Evolutionary conservation across 2,329 filamentous ascomycete species (phyloP), one percentile per base, ranked within the genome.

Genomic region (Boeremia exigua): DNA sequence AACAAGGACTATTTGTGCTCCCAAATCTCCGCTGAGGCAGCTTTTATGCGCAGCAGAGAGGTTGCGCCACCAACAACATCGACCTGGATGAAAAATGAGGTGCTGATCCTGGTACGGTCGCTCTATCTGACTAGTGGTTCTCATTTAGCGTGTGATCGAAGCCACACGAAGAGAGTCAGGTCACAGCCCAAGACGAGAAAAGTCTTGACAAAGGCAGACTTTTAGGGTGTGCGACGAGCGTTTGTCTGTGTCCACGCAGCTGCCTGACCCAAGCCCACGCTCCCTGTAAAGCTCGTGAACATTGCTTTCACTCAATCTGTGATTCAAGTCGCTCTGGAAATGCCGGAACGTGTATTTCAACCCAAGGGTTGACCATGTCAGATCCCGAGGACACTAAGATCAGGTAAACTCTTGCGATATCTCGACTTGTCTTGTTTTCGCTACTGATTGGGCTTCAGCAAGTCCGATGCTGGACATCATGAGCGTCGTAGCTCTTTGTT

Each of bases 401-500:
- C 25, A 50, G 61, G 64, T 67, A 58, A 61, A 60, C 19, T 30
- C 29, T 38, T 33, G 15, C 28, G 7, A 23, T 39, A 25, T 14
- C 6, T 3, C 37, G 8, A n/a, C 6, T 42, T 9, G 11, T 25
- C 15, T 25, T 12, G 33, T 25, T 28, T 28, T 19, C 11, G 10
- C 9, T 43, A 32, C 29, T 50, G 48, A 43, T 25, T 12, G 25
- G 25, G n/a, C n/a, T 6, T 7, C 9, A 50, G 39, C 15, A 14
- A 43, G 27, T 29, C 54, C 17, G 42, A 54, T 32, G 51, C 54
- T 17, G 55, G 56, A 30, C 55, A 63, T 27, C 53, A 55, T 36
- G 66, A 65, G 54, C 61, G 66, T 14, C 65, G 62, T 37, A 58
- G 56, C 40, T 72, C 69, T 46, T 37, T 66, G 46, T 59, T 61